These are phyloP conservation scores for Novakomyces olei DNA, from an alignment of 805 yeast species.

Conservation along the genomic window DNA sequence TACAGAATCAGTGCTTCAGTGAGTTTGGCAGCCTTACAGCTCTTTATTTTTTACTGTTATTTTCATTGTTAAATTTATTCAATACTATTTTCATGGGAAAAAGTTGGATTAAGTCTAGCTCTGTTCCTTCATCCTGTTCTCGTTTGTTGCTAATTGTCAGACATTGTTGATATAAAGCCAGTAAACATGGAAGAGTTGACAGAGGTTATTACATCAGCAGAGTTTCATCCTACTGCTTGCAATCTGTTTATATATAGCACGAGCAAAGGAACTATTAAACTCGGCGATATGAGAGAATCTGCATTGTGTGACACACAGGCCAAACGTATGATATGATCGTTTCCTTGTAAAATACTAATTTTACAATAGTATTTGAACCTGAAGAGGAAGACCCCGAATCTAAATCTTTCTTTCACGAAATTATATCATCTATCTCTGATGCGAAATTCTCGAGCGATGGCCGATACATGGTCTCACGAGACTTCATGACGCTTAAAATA, in stretches of 20 bases:
- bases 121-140: too few relatives aligned
- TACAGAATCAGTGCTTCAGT: slow-evolving; percentile 88
- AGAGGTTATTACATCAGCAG: slow-evolving; percentile 90
- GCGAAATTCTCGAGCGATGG: slow-evolving; percentile 85
- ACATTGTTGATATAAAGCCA: slow-evolving; percentile 94
- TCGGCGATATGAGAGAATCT: slow-evolving; percentile 89
- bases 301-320: slow-evolving; percentile 84
- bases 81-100: too few relatives aligned
- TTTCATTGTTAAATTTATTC: not conserved
- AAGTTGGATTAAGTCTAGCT: too few relatives aligned
- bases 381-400: slow-evolving; percentile 81
- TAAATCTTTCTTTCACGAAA: slow-evolving; percentile 92
- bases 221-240: slow-evolving; percentile 84
- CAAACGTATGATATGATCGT: slow-evolving; percentile 45
- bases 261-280: slow-evolving; percentile 83
- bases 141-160: not conserved
- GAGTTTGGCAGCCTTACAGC: slow-evolving; percentile 4
- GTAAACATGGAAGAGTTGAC: slow-evolving; percentile 97
- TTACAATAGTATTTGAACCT: too few relatives aligned
- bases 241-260: slow-evolving; percentile 88
- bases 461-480: slow-evolving; percentile 85
- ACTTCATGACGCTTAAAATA: slow-evolving; percentile 87
- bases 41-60: not conserved
- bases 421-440: slow-evolving; percentile 82
- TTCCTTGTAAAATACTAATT: too few relatives aligned